Evolutionary conservation across 257 asterid species (phyloP), one percentile per base, ranked within the genome.

Genomic region (Ocimum tenuiflorum): DNA sequence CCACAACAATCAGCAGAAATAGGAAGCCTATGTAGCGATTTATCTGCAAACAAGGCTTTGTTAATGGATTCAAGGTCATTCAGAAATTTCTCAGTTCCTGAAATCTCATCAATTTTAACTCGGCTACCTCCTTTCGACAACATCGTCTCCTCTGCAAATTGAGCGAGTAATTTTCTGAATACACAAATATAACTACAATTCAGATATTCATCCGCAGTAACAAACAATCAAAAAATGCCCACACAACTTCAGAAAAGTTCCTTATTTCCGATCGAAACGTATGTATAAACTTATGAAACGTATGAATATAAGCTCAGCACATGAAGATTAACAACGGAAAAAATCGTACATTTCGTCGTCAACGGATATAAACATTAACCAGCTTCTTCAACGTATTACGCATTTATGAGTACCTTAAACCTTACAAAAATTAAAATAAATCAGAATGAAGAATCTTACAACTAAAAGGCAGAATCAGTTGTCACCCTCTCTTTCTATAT

Each of bases 1-100:
- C 96, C 80, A 58, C 84, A 83, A 61, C 86, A 81, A 7, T 64
- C 87, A 9, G 85, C 72, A 23, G 96, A 84, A 65, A 75, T 79
- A 54, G 84, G 72, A 63, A 80, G 72, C 74, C 84, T 81, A 2
- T 81, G 70, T 48, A 33, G 63, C 6, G 73, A 39, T 71, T 79
- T 87, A 63, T 82, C 90, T 43, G 42, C 72, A 71, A 86, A 73
- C 47, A 86, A 77, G 70, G 91, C 83, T 74, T 77, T 86, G 71
- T 82, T 83, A 68, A 89, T 73, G 61, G 88, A 46, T 77, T 82
- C 95, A 60, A 89, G 83, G 35, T 92, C 99, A 73, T 73, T 80
- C 63, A 82, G 71, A 54, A 89, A 69, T 82, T 79, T 88, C 68
- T 74, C 87, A 45, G 63, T 70, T 60, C 86, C 82, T 19, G 88